These are phyloP conservation scores for Barbarea vulgaris DNA, from an alignment of 345 rosid genomes.

Conservation along the genomic window DNA sequence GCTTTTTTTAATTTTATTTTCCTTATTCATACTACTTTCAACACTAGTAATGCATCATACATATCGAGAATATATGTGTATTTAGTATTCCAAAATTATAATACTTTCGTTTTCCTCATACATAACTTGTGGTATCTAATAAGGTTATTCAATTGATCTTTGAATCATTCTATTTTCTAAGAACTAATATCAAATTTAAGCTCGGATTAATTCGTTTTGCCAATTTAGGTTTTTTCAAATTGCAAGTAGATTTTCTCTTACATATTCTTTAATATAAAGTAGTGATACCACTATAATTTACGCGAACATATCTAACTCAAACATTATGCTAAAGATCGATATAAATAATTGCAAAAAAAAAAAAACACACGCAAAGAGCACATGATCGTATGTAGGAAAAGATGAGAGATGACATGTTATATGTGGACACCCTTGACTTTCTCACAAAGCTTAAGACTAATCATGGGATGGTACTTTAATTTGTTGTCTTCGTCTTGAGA, in stretches of 20 bases:
- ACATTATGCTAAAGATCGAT: constrained; percentile 12
- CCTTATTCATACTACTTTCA: background rate
- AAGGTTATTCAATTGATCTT: background rate
- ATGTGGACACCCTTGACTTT: constrained; percentile 45
- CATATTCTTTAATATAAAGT: background rate
- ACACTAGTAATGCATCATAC: background rate
- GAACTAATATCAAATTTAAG: background rate
- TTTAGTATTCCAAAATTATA: background rate
- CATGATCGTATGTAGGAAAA: constrained; percentile 37
- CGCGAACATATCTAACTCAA: background rate
- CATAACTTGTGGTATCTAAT: background rate
- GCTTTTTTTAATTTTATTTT: background rate
- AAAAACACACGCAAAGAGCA: constrained; percentile 37
- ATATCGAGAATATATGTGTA: background rate
- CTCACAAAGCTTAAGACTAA: constrained; percentile 38
- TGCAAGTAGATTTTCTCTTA: background rate
- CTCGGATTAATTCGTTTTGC: background rate
- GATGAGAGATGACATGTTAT: constrained; percentile 34
- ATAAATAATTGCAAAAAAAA: background rate
- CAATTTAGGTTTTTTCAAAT: background rate
- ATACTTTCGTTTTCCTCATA: background rate
- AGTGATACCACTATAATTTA: background rate
- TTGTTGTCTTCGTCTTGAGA: constrained; percentile 38
- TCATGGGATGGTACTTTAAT: constrained; percentile 37
- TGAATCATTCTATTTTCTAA: background rate